Conservation (phyloP, 2,329 filamentous ascomycete genomes). For the Fusarium nurragi region DNA sequence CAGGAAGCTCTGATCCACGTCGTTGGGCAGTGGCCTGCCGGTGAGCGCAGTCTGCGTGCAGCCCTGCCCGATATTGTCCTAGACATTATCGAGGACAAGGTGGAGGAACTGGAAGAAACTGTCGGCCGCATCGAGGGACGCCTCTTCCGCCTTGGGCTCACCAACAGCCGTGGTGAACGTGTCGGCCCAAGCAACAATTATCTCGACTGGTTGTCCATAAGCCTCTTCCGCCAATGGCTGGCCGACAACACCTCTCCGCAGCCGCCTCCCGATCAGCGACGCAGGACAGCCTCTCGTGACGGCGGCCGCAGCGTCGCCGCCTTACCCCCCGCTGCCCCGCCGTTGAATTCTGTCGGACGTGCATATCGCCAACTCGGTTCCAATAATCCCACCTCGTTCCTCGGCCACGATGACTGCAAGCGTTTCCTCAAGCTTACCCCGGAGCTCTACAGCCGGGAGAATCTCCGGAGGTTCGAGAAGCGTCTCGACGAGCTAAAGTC, state of each 20-base stretch:
- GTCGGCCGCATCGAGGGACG: constrained; percentile 82
- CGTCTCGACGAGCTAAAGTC: constrained; percentile 89
- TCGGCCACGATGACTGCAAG: constrained; percentile 88
- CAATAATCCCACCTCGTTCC: constrained; percentile 67
- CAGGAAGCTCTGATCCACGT: constrained; percentile 92
- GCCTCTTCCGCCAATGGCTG: constrained; percentile 90
- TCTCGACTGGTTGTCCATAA: constrained; percentile 89
- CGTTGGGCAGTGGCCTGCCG: constrained; percentile 91
- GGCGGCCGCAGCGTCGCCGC: constrained; percentile 46
- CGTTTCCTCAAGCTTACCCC: constrained; percentile 85
- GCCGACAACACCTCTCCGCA: constrained; percentile 86
- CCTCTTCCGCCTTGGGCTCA: constrained; percentile 82
- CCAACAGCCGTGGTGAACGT: constrained; percentile 81
- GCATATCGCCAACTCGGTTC: constrained; percentile 82
- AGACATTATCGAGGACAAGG: constrained; percentile 94
- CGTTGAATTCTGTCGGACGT: constrained; percentile 70
- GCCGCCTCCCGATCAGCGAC: constrained; percentile 45
- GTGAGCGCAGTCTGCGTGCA: constrained; percentile 78
- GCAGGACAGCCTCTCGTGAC: constrained; percentile 44
- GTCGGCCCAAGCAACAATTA: constrained; percentile 83
- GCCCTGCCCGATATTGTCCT: constrained; percentile 79
- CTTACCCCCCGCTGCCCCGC: constrained; percentile 53
- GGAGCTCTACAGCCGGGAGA: constrained; percentile 87
- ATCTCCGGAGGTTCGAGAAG: constrained; percentile 83
- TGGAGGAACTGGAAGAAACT: constrained; percentile 87